These are phyloP conservation scores for Butyriboletus appendiculatus DNA, from an alignment of 1,284 basidiomycete species.

Conservation along the genomic window DNA sequence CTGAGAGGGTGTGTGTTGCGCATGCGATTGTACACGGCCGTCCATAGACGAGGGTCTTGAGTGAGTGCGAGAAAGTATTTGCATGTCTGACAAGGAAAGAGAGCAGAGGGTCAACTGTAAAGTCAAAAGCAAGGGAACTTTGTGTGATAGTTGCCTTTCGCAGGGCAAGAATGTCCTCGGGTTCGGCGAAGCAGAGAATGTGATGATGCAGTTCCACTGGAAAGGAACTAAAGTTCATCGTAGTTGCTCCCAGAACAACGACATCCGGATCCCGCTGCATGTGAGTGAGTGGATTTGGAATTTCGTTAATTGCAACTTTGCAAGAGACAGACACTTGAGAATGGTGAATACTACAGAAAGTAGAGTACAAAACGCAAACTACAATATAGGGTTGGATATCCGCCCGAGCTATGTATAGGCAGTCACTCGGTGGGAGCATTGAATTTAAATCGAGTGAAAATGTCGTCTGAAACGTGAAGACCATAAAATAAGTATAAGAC, in stretches of 20 bases:
- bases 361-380: no score
- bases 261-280: neutral
- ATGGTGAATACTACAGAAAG: no score
- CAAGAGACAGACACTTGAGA: no score
- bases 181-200: conserved; percentile 11
- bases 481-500: no score
- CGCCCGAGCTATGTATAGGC: no score
- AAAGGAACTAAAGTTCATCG: neutral
- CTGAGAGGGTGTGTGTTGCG: neutral
- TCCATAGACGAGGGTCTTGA: conserved; percentile 6
- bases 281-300: neutral
- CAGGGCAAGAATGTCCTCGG: conserved; percentile 13
- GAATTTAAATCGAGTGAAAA: no score
- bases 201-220: conserved; percentile 17
- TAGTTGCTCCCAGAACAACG: neutral
- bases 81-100: conserved; percentile 10
- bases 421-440: no score
- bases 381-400: no score
- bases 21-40: conserved; percentile 3
- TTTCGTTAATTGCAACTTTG: neutral
- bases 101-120: neutral
- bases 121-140: neutral
- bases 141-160: conserved; percentile 18
- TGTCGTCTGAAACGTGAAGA: no score
- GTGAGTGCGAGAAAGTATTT: conserved; percentile 10